Evolutionary conservation across 257 asterid genomes (phyloP).

Genomic region (Agastache rugosa): DNA sequence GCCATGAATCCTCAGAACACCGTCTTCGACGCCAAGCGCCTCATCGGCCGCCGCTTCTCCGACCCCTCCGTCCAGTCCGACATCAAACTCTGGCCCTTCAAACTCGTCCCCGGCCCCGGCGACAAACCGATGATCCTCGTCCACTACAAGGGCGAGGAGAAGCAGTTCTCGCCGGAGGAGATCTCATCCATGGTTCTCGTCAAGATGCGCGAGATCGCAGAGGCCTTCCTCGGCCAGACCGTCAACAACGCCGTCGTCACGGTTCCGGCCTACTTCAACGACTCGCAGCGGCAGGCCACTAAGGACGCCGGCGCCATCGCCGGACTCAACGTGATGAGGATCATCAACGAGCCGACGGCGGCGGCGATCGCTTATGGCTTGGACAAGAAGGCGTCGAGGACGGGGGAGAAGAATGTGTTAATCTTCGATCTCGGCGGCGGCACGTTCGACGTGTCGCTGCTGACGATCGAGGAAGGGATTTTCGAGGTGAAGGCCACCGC

Average conservation of each 20-base stretch:
- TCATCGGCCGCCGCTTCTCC: conserved; percentile 56
- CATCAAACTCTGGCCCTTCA: conserved; percentile 56
- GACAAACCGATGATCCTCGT: conserved; percentile 57
- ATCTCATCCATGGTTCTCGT: conserved; percentile 57
- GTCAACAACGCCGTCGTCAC: conserved; percentile 60
- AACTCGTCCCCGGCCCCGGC: conserved; percentile 44
- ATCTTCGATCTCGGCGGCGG: conserved; percentile 65
- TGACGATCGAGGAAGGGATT: conserved; percentile 56
- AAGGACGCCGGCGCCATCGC: conserved; percentile 62
- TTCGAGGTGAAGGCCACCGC: conserved; percentile 61
- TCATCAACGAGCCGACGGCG: conserved; percentile 64
- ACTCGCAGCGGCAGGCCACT: conserved; percentile 59
- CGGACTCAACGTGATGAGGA: conserved; percentile 52
- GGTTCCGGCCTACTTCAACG: conserved; percentile 61
- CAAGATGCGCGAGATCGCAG: conserved; percentile 54
- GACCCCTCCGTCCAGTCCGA: conserved; percentile 57
- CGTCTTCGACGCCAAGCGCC: conserved; percentile 60
- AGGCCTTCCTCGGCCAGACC: conserved; percentile 53
- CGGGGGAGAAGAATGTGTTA: conserved; percentile 54
- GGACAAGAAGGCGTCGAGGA: conserved; percentile 51
- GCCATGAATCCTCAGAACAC: conserved; percentile 63
- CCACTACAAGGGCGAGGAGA: conserved; percentile 46
- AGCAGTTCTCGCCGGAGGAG: conserved; percentile 56
- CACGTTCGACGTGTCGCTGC: conserved; percentile 58
- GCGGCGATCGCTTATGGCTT: conserved; percentile 66